phyloP scores from a whole-genome alignment of 73 alveolate genomes.

The Durusdinium trenchii region DNA sequence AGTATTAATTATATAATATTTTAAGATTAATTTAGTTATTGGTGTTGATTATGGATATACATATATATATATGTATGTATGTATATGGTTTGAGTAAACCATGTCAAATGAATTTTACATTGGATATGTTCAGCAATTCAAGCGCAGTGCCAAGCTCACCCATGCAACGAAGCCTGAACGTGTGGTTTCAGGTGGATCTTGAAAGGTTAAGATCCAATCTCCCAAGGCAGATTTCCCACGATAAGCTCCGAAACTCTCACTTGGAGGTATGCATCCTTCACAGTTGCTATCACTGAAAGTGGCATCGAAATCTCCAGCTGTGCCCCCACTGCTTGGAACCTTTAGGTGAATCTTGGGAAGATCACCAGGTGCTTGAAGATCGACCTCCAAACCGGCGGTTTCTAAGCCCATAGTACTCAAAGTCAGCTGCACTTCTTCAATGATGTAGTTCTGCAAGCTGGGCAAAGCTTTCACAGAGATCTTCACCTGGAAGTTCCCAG shows the following conservation, averaged over 20 bases:
- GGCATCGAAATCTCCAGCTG: constrained; percentile 26
- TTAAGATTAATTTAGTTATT: too few relatives aligned
- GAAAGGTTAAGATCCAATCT: neutral
- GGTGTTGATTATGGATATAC: too few relatives aligned
- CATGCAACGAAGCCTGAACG: neutral
- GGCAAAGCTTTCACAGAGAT: neutral
- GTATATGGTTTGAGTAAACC: too few relatives aligned
- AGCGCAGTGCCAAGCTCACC: neutral
- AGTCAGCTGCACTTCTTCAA: neutral
- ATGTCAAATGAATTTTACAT: too few relatives aligned
- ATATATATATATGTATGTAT: too few relatives aligned
- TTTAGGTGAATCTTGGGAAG: neutral
- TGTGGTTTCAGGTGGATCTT: neutral
- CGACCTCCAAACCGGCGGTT: neutral
- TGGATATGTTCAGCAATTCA: neutral
- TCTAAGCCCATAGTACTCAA: neutral
- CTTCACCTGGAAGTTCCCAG: neutral
- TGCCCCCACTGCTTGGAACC: neutral
- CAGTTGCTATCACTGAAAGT: constrained; percentile 29
- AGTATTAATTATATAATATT: too few relatives aligned
- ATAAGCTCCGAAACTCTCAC: neutral
- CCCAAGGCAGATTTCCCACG: neutral
- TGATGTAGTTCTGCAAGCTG: neutral
- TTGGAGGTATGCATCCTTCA: neutral
- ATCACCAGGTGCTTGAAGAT: neutral